Evolutionary conservation across 306 rosid species (phyloP).

Genomic region (Astragalus membranaceus): DNA sequence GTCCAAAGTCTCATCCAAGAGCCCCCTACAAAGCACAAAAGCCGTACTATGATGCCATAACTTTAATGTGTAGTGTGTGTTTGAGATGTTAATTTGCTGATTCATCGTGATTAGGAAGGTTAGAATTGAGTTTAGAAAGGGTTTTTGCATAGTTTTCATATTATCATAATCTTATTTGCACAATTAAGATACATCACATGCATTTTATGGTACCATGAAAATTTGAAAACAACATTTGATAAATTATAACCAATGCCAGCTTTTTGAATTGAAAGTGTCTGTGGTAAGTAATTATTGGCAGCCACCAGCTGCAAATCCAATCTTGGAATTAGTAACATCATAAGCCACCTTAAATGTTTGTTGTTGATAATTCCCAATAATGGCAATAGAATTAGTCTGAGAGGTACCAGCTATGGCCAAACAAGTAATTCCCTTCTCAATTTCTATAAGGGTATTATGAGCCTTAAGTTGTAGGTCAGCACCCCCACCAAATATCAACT

Average conservation of each 20-base stretch:
- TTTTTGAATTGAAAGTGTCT: neutral
- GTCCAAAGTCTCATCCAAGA: no score
- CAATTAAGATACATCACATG: conserved; percentile 11
- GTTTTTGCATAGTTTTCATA: no score
- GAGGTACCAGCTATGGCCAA: conserved; percentile 42
- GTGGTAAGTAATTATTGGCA: conserved; percentile 28
- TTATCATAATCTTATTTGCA: conserved; percentile 11
- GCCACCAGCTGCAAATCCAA: conserved; percentile 56
- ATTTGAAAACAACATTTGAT: neutral
- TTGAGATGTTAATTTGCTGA: no score
- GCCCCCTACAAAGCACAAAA: no score
- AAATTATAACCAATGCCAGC: neutral
- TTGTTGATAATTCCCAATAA: conserved; percentile 59
- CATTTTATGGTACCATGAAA: conserved; percentile 10
- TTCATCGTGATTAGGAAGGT: no score
- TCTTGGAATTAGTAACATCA: conserved; percentile 49
- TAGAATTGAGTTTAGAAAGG: no score
- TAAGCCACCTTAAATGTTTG: conserved; percentile 41
- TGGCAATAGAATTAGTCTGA: conserved; percentile 6
- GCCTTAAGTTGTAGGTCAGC: conserved; percentile 31
- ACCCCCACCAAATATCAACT: conserved; percentile 36
- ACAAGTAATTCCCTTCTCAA: conserved; percentile 30
- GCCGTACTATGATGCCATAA: no score
- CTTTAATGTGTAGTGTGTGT: no score
- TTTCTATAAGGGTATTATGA: conserved; percentile 32